These are phyloP conservation scores for Sclerotinia sclerotiorum DNA, from an alignment of 2,329 filamentous ascomycete species.

Conservation along the genomic window DNA sequence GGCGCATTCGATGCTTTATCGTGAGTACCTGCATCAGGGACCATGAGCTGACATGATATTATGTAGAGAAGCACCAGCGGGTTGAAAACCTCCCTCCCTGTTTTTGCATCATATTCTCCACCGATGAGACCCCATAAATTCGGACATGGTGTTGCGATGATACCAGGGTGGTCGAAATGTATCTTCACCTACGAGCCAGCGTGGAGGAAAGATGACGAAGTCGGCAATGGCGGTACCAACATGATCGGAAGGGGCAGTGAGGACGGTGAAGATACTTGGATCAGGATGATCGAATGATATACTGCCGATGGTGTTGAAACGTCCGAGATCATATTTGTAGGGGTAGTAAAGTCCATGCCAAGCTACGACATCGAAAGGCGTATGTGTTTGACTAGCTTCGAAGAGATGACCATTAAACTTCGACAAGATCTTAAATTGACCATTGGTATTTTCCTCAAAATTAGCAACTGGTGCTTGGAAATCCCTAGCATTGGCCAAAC, in stretches of 20 bases:
- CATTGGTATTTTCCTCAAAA: slow-evolving; percentile 59
- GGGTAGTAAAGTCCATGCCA: slow-evolving; percentile 82
- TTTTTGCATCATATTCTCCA: slow-evolving; percentile 60
- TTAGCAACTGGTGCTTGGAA: slow-evolving; percentile 71
- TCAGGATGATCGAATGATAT: slow-evolving; percentile 77
- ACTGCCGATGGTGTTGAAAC: slow-evolving; percentile 72
- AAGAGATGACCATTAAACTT: slow-evolving; percentile 71
- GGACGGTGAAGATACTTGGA: slow-evolving; percentile 72
- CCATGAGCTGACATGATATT: slow-evolving; percentile 65
- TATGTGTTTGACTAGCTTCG: slow-evolving; percentile 63
- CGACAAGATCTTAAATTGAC: slow-evolving; percentile 52
- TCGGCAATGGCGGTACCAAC: slow-evolving; percentile 60
- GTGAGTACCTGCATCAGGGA: slow-evolving; percentile 56
- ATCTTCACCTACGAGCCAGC: slow-evolving; percentile 61
- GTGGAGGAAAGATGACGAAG: slow-evolving; percentile 64
- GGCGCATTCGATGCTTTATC: slow-evolving; percentile 54
- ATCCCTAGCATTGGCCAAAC: slow-evolving; percentile 72
- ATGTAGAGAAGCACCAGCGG: slow-evolving; percentile 61
- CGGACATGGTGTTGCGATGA: slow-evolving; percentile 64
- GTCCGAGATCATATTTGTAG: slow-evolving; percentile 77
- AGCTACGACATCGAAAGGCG: slow-evolving; percentile 75
- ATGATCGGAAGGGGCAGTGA: slow-evolving; percentile 57
- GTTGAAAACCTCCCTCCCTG: slow-evolving; percentile 57
- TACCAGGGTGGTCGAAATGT: slow-evolving; percentile 64
- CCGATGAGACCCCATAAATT: slow-evolving; percentile 66